Conservation (phyloP, 1,284 basidiomycete genomes). For the Stereum hirsutum region DNA sequence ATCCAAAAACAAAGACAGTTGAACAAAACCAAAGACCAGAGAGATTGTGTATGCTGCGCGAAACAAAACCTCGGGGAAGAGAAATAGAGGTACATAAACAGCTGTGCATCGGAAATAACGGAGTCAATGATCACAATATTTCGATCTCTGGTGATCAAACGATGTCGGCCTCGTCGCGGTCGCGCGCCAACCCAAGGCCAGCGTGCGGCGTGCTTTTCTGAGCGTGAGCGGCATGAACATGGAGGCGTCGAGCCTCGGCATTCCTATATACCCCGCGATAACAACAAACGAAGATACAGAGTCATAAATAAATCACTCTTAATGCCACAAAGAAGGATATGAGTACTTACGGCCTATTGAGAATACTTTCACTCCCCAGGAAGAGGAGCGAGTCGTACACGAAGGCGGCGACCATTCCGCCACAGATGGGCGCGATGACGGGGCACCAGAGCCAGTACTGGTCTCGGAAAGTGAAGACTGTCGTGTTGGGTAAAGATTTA, state of each 20-base stretch:
- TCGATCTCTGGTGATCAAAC: no score
- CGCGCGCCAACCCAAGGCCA: neutral
- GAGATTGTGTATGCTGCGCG: no score
- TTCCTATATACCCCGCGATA: conserved; percentile 3
- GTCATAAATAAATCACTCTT: no score
- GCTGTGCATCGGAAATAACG: no score
- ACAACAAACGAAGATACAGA: neutral
- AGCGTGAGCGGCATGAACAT: neutral
- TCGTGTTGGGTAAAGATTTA: no score
- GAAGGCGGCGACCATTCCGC: conserved; percentile 41
- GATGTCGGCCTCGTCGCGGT: no score
- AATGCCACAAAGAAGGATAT: neutral
- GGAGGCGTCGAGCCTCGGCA: conserved; percentile 3
- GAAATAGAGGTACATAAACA: conserved; percentile 1
- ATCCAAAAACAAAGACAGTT: no score
- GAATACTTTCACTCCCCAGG: conserved; percentile 40
- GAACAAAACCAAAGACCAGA: no score
- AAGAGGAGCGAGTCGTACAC: conserved; percentile 46
- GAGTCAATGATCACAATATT: no score
- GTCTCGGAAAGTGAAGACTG: conserved; percentile 38
- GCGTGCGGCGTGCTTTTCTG: conserved; percentile 1
- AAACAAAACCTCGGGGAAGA: neutral
- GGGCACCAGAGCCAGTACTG: conserved; percentile 79
- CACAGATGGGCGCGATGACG: conserved; percentile 46
- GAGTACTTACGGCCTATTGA: conserved; percentile 40